Conservation (phyloP, 768 basidiomycete genomes). For the Bullera alba region DNA sequence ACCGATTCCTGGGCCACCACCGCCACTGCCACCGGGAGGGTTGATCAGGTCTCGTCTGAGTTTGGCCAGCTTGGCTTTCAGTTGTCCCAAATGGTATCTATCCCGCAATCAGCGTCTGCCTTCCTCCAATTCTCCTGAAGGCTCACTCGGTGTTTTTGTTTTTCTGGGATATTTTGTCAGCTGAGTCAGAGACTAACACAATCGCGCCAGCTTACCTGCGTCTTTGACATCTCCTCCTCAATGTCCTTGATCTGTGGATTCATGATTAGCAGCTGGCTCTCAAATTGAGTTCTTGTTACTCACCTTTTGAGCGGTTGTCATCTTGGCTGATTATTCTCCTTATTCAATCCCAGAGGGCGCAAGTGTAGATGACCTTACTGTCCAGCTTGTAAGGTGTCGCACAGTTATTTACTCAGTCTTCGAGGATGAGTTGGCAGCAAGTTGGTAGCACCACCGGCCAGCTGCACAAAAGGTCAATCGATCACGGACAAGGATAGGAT, state of each 20-base stretch:
- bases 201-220: constrained; percentile 59
- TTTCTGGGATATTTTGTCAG: constrained; percentile 32
- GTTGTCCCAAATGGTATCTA: constrained; percentile 89
- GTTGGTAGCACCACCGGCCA: no score
- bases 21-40: constrained; percentile 59
- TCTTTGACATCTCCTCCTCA: constrained; percentile 59
- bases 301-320: constrained; percentile 44
- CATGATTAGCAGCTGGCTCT: constrained; percentile 39
- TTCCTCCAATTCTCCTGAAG: background rate
- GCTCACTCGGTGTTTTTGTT: constrained; percentile 46
- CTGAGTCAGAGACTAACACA: background rate
- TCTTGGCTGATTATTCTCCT: constrained; percentile 9
- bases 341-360: background rate
- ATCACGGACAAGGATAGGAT: no score
- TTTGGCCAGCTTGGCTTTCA: constrained; percentile 98
- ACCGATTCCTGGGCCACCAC: constrained; percentile 85
- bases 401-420: no score
- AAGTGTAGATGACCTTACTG: background rate
- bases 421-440: no score
- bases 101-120: background rate
- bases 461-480: no score
- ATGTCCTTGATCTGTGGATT: constrained; percentile 87
- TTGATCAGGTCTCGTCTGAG: constrained; percentile 87
- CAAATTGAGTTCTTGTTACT: background rate
- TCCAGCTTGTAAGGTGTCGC: background rate